A percentile compares a stretch with the other conserved stretches of the same genome.
These are phyloP conservation scores for Chenopodium album DNA, from an alignment of 148 eudicot genomes.

Conservation along the genomic window DNA sequence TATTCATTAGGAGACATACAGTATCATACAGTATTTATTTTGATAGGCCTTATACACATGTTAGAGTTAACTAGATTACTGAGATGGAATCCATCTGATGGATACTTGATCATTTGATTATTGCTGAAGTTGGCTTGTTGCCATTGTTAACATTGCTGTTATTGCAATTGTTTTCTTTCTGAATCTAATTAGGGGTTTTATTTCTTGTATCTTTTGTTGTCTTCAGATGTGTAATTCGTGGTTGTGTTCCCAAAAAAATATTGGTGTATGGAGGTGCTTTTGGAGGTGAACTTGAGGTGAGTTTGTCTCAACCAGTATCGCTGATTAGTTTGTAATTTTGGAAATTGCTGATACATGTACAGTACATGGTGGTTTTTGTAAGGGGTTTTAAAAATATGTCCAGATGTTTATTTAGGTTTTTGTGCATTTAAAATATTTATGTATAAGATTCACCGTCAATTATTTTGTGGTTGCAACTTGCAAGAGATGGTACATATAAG, in stretches of 20 bases:
- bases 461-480: not conserved
- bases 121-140: not conserved
- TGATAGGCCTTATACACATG: not conserved
- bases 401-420: not conserved
- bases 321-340: not conserved
- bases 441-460: not conserved
- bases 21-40: not conserved
- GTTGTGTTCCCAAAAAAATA: conserved; percentile 99
- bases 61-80: not conserved
- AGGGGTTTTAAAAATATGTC: not conserved
- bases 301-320: not conserved
- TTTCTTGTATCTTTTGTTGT: conserved; percentile 15
- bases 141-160: not conserved
- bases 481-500: not conserved
- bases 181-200: not conserved
- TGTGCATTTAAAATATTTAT: not conserved
- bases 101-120: no score
- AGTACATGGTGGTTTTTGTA: not conserved
- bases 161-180: not conserved
- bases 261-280: conserved; percentile 89
- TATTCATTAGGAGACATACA: not conserved
- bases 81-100: no score
- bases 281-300: conserved; percentile 92
- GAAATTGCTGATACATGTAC: not conserved
- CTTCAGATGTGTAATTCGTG: conserved; percentile 93